Percentiles rank a stretch among this genome's conserved stretches.
Evolutionary conservation across 2,329 filamentous ascomycete genomes (phyloP).

Genomic region (Exserohilum turcica): DNA sequence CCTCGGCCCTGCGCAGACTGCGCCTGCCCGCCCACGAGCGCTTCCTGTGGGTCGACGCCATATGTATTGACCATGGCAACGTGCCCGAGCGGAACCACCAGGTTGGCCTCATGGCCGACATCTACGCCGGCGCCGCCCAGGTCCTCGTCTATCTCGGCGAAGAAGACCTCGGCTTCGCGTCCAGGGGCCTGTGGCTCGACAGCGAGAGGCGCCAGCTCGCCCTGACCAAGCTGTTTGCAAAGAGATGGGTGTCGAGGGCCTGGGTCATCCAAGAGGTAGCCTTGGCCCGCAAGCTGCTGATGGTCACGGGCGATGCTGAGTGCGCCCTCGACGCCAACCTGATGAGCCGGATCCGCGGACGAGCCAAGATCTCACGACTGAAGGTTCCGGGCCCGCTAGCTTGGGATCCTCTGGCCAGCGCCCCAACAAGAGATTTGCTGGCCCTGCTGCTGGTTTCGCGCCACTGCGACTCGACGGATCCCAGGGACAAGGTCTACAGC

Average conservation of each 20-base stretch:
- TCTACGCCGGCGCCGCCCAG: slow-evolving; percentile 18
- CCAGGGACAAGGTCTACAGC: slow-evolving; percentile 18
- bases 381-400: slow-evolving; percentile 18
- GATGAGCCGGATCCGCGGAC: slow-evolving; percentile 16
- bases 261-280: slow-evolving; percentile 30
- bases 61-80: slow-evolving; percentile 25
- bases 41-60: slow-evolving; percentile 22
- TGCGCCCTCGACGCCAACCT: slow-evolving; percentile 10
- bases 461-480: slow-evolving; percentile 15
- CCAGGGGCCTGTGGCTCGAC: slow-evolving; percentile 12
- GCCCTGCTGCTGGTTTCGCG: slow-evolving; percentile 14
- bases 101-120: slow-evolving; percentile 22
- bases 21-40: slow-evolving; percentile 5
- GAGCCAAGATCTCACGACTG: slow-evolving; percentile 14
- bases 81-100: slow-evolving; percentile 22
- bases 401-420: slow-evolving; percentile 19
- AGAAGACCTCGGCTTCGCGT: slow-evolving; percentile 14
- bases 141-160: slow-evolving; percentile 18
- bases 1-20: slow-evolving; percentile 16
- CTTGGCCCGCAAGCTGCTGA: slow-evolving; percentile 13
- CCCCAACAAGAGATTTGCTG: slow-evolving; percentile 15
- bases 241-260: slow-evolving; percentile 19
- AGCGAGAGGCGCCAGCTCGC: slow-evolving; percentile 10
- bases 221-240: slow-evolving; percentile 11
- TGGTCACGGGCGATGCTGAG: slow-evolving; percentile 13